Base-by-base conservation (phyloP, 2,329 filamentous ascomycete species). In the Colletotrichum tamarilloi region DNA sequence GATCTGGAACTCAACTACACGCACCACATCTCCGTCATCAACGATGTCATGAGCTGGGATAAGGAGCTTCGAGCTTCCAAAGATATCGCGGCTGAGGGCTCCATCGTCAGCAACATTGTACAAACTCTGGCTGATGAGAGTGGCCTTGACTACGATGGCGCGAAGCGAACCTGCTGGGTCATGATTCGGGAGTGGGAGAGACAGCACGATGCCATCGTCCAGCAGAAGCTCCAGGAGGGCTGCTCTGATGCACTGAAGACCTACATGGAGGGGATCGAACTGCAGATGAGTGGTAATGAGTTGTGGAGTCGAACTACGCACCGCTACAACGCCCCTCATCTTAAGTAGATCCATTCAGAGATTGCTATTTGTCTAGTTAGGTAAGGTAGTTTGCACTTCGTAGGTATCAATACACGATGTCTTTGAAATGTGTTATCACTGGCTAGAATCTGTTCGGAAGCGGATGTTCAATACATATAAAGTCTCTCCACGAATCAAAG, bases 211-310 rank as follows among this genome's bases (percentile, higher is more conserved):
- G 58, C 3, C 60, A 30, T 24, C 32, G 12, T 65, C 63, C 35
- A 35, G 46, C 12, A 42, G 46, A 32, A 11, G 32, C 22, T 22
- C 38, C 38, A 32, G 46, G 42, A 53, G 24, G 62, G 66, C 11
- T 59, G 35, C 53, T 58, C 60, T 9, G 64, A 57, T 2, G 22
- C 42, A 19, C 14, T 73, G 55, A 62, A 57, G 28, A 62, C 58
- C 1, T 74, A 72, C 5, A 35, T 75, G 46, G 42, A 67, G 0
- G 73, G 70, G 4, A 35, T 75, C 6, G 67, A 67, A 53, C 24
- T 75, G n/a, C 69, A 75, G 56, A 75, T 75, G 35, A 66, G 69
- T 32, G 73, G 73, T 2, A 70, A 72, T 5, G 73, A 69, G 66
- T 38, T 62, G 5, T 75, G 64, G 73, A 75, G 73, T 46, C 56